Evolutionary conservation across 2,329 filamentous ascomycete genomes (phyloP).

Genomic region (Aspergillus versicolor): DNA sequence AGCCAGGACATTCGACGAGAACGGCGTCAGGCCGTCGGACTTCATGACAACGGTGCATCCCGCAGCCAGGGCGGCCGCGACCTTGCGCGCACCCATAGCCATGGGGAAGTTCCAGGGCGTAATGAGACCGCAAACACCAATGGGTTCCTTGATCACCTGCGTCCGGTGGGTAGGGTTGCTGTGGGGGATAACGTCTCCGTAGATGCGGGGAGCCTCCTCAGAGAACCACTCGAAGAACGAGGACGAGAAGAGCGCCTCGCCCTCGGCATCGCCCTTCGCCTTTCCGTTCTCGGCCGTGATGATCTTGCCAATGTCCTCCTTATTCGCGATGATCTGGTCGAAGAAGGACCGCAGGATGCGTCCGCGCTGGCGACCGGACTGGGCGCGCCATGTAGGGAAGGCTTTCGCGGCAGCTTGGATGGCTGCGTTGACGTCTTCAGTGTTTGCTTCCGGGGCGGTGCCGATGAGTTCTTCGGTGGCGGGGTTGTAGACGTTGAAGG

Average conservation of each 20-base stretch:
- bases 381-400: conserved; percentile 56
- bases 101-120: conserved; percentile 64
- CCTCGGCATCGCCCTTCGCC: conserved; percentile 51
- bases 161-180: conserved; percentile 51
- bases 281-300: conserved; percentile 56
- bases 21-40: conserved; percentile 83
- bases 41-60: conserved; percentile 91
- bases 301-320: conserved; percentile 48
- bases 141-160: conserved; percentile 45
- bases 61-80: conserved; percentile 67
- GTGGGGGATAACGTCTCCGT: conserved; percentile 59
- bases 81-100: conserved; percentile 48
- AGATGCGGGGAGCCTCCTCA: conserved; percentile 55
- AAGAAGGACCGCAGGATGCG: conserved; percentile 62
- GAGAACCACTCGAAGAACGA: conserved; percentile 59
- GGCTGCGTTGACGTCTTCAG: conserved; percentile 71
- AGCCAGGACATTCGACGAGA: conserved; percentile 77
- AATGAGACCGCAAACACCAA: conserved; percentile 64
- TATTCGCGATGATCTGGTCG: conserved; percentile 61
- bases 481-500: conserved; percentile 53
- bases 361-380: conserved; percentile 57
- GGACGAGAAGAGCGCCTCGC: conserved; percentile 50
- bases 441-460: conserved; percentile 73
- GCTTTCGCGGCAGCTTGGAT: conserved; percentile 76
- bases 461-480: conserved; percentile 75